Conservation (phyloP, 495 filamentous ascomycete genomes). For the Aspergillus diversus region DNA sequence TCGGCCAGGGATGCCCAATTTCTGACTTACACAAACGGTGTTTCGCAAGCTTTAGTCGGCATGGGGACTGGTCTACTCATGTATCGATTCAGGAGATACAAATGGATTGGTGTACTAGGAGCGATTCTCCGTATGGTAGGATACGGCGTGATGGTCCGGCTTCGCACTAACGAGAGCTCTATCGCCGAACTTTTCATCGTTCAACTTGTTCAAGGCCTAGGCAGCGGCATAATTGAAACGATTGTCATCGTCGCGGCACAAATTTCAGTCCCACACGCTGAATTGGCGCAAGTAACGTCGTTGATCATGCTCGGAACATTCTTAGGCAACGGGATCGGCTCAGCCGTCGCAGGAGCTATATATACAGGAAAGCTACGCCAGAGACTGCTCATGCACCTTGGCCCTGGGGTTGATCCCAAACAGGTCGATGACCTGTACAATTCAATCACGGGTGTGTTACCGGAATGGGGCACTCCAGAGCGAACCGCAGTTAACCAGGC, state of each 20-base stretch:
- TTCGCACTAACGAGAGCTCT: conserved; percentile 49
- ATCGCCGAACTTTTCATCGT: conserved; percentile 49
- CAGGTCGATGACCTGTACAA: conserved; percentile 42
- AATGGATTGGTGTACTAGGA: conserved; percentile 47
- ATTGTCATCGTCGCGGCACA: conserved; percentile 48
- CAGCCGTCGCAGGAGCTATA: conserved; percentile 52
- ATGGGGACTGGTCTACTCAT: conserved; percentile 48
- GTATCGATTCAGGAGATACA: conserved; percentile 47
- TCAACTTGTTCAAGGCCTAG: conserved; percentile 51
- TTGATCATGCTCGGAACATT: conserved; percentile 46
- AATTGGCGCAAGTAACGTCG: conserved; percentile 52
- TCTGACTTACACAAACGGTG: conserved; percentile 47
- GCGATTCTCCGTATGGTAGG: conserved; percentile 47
- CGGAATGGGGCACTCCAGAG: conserved; percentile 45
- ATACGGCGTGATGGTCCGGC: conserved; percentile 54
- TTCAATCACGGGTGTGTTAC: conserved; percentile 46
- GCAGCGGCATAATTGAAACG: conserved; percentile 51
- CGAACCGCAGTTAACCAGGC: conserved; percentile 45
- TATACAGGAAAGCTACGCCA: conserved; percentile 47
- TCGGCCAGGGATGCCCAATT: conserved; percentile 48
- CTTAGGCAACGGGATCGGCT: conserved; percentile 50
- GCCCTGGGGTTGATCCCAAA: conserved; percentile 23
- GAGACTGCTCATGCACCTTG: conserved; percentile 36
- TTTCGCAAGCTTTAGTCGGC: conserved; percentile 46
- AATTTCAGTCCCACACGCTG: conserved; percentile 46